These are phyloP conservation scores for Tetrapisispora fleetii DNA, from an alignment of 805 yeast species.

Conservation along the genomic window DNA sequence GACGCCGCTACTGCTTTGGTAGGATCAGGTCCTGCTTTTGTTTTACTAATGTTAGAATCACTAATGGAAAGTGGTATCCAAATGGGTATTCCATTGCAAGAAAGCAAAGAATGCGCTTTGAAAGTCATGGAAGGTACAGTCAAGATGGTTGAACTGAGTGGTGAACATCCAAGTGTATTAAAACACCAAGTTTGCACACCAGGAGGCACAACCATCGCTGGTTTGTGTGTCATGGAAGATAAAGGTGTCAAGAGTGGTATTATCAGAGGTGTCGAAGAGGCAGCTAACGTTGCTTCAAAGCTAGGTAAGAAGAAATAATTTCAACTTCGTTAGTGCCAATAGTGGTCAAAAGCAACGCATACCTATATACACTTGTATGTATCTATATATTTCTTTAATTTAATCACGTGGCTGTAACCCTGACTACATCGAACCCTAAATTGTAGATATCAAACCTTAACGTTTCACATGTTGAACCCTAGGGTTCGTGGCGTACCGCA, in stretches of 20 bases:
- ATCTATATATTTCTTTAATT: not conserved
- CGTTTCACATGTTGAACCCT: not conserved
- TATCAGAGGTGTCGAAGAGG: slow-evolving; percentile 81
- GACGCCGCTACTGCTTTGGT: slow-evolving; percentile 93
- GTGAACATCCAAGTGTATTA: slow-evolving; percentile 80
- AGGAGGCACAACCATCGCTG: slow-evolving; percentile 96
- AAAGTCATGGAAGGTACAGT: slow-evolving; percentile 93
- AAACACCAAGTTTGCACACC: slow-evolving; percentile 91
- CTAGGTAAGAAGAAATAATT: slow-evolving; percentile 39
- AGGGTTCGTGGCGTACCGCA: not conserved
- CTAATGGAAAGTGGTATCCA: slow-evolving; percentile 89
- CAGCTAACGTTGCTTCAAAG: slow-evolving; percentile 67
- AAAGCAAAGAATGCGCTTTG: slow-evolving; percentile 78
- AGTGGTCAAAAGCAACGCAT: not conserved
- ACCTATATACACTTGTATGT: not conserved
- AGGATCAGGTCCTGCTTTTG: slow-evolving; percentile 96
- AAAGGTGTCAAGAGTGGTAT: slow-evolving; percentile 80
- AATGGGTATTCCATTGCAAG: slow-evolving; percentile 84
- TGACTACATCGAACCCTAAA: not conserved
- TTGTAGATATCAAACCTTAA: not conserved
- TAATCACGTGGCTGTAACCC: no score
- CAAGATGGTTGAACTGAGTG: slow-evolving; percentile 73
- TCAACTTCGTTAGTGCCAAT: not conserved
- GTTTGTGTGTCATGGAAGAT: slow-evolving; percentile 85
- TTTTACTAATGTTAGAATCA: slow-evolving; percentile 80